A percentile compares a stretch with the other conserved stretches of the same genome.
These are phyloP conservation scores for Thyridium curvatum DNA, from an alignment of 2,329 filamentous ascomycete genomes.

Conservation along the genomic window DNA sequence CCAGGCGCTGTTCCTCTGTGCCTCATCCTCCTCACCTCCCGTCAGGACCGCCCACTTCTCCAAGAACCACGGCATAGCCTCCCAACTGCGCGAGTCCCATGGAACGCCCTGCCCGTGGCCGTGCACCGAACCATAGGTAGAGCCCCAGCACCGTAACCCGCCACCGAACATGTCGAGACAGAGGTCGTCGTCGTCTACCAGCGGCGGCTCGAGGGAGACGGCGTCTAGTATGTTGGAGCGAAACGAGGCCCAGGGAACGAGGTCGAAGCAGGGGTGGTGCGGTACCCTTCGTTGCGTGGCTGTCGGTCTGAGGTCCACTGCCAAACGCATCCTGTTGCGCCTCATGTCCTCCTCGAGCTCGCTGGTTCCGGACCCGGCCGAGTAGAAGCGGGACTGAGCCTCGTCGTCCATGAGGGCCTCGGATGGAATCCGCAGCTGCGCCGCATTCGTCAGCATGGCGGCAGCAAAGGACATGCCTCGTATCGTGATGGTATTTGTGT, in stretches of 20 bases:
- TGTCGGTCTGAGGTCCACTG: slow-evolving; percentile 1
- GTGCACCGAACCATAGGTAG: not conserved
- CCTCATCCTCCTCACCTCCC: slow-evolving; percentile 16
- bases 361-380: not conserved
- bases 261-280: slow-evolving; percentile 5
- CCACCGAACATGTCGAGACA: slow-evolving; percentile 6
- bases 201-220: slow-evolving; percentile 2
- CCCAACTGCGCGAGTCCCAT: slow-evolving; percentile 25
- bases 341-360: no score
- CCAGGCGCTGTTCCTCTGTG: slow-evolving; percentile 17
- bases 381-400: slow-evolving; percentile 2
- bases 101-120: slow-evolving; percentile 9
- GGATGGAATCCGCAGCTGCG: slow-evolving; percentile 1
- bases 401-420: slow-evolving; percentile 1
- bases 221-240: slow-evolving; percentile 2
- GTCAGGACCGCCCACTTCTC: slow-evolving; percentile 16
- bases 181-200: slow-evolving; percentile 5
- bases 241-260: slow-evolving; percentile 5
- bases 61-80: slow-evolving; percentile 18
- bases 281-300: slow-evolving; percentile 1
- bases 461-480: slow-evolving; percentile 3
- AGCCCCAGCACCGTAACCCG: slow-evolving; percentile 5
- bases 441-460: slow-evolving; percentile 4
- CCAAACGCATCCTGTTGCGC: not conserved
- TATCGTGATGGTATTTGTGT: not conserved